Conservation (phyloP, 257 asterid species). For the Avicennia marina region DNA sequence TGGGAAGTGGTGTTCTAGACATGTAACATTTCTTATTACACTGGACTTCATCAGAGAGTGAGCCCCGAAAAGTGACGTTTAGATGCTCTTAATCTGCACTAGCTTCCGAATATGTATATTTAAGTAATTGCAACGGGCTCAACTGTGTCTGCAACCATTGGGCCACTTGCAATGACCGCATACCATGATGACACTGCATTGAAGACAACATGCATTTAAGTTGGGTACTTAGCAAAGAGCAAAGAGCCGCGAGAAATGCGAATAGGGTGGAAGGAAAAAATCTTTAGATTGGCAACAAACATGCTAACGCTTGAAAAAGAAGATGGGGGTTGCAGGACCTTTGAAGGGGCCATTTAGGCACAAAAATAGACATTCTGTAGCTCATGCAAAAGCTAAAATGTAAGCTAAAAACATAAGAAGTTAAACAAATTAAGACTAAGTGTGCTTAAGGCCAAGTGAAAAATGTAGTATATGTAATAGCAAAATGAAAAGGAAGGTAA, state of each 20-base stretch:
- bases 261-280: background rate
- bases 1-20: too few relatives aligned
- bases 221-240: background rate
- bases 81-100: background rate
- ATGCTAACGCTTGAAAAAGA: too few relatives aligned
- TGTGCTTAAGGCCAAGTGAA: too few relatives aligned
- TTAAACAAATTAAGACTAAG: background rate
- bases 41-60: too few relatives aligned
- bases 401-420: background rate
- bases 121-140: slow-evolving; percentile 16
- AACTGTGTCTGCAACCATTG: slow-evolving; percentile 98
- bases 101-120: background rate
- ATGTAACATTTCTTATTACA: too few relatives aligned
- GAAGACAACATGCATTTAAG: slow-evolving; percentile 13
- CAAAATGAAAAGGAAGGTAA: too few relatives aligned
- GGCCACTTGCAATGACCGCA: slow-evolving; percentile 89
- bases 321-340: too few relatives aligned
- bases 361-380: too few relatives aligned
- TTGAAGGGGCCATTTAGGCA: too few relatives aligned
- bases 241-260: background rate
- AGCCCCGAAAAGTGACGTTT: too few relatives aligned
- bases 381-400: background rate
- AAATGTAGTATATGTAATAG: too few relatives aligned
- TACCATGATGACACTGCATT: slow-evolving; percentile 92
- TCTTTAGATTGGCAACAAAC: too few relatives aligned